Percentiles rank a stretch among this genome's conserved stretches.
Conservation (phyloP, 768 basidiomycete genomes). For the Russula vinacea region DNA sequence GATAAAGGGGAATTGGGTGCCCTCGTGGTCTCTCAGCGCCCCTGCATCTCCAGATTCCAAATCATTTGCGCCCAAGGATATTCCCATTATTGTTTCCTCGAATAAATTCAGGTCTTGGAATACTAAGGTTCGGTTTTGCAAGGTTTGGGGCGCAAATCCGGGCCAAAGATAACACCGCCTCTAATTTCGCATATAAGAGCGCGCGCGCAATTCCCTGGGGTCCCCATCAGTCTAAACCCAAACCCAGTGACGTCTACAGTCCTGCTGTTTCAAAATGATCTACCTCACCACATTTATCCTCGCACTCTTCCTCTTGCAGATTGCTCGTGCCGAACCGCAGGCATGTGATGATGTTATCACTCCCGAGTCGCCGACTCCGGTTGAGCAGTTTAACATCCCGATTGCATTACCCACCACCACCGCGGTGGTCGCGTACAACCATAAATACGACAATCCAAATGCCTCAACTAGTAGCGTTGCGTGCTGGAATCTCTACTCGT, state of each 20-base stretch:
- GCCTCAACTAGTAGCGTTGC: too few relatives aligned
- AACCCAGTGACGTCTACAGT: not conserved
- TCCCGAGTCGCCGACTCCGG: not conserved
- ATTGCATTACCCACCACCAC: not conserved
- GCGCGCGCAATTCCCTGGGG: not conserved
- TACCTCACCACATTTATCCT: not conserved
- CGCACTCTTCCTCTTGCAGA: slow-evolving; percentile 4
- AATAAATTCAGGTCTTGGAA: not conserved
- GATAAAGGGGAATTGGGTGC: too few relatives aligned
- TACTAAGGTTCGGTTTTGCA: not conserved
- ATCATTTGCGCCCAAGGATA: not conserved
- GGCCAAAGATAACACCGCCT: not conserved
- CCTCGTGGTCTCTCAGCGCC: too few relatives aligned
- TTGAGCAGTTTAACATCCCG: not conserved
- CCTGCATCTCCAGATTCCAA: too few relatives aligned
- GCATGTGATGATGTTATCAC: not conserved
- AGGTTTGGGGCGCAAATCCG: not conserved
- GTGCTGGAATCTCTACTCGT: too few relatives aligned
- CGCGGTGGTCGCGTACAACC: too few relatives aligned
- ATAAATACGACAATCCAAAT: too few relatives aligned
- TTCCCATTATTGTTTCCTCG: not conserved
- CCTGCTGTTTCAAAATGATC: not conserved
- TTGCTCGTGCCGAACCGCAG: not conserved
- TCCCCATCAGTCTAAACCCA: not conserved
- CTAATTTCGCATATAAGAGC: slow-evolving; percentile 5